Evolutionary conservation across 306 rosid genomes (phyloP).

Genomic region (Abrus pulchellus): DNA sequence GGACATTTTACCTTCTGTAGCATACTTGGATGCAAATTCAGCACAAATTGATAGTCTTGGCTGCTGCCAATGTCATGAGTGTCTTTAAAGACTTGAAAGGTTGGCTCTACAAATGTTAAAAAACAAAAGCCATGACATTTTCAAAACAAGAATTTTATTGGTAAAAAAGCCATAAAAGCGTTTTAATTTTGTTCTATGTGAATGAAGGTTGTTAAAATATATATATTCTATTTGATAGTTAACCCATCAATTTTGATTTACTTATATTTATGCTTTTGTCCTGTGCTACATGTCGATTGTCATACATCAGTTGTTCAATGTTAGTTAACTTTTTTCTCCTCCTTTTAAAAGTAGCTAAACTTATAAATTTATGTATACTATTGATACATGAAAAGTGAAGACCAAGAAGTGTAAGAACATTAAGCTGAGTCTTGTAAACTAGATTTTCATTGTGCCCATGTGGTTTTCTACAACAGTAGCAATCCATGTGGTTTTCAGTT

Average conservation of each 20-base stretch:
- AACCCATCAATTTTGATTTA: background rate
- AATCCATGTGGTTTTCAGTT: conserved; percentile 10
- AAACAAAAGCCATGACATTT: background rate
- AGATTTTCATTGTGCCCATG: conserved; percentile 1
- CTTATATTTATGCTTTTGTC: background rate
- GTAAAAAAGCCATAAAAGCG: background rate
- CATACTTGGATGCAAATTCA: conserved; percentile 34
- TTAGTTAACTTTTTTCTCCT: background rate
- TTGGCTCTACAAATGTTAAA: background rate
- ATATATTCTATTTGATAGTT: background rate
- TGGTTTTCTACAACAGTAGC: background rate
- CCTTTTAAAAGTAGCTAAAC: background rate
- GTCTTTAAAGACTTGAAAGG: conserved; percentile 37
- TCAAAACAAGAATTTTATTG: background rate
- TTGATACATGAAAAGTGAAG: conserved; percentile 1
- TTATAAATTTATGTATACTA: background rate
- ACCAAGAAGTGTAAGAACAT: background rate
- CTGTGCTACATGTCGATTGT: background rate
- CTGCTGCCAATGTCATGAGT: background rate
- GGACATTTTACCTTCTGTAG: conserved; percentile 40
- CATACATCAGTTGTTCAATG: background rate
- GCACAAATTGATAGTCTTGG: background rate
- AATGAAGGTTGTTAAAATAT: background rate
- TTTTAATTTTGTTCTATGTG: background rate
- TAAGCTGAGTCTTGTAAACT: background rate